These are phyloP conservation scores for Fraxinus latifolia DNA, from an alignment of 305 asterid genomes.

Conservation along the genomic window DNA sequence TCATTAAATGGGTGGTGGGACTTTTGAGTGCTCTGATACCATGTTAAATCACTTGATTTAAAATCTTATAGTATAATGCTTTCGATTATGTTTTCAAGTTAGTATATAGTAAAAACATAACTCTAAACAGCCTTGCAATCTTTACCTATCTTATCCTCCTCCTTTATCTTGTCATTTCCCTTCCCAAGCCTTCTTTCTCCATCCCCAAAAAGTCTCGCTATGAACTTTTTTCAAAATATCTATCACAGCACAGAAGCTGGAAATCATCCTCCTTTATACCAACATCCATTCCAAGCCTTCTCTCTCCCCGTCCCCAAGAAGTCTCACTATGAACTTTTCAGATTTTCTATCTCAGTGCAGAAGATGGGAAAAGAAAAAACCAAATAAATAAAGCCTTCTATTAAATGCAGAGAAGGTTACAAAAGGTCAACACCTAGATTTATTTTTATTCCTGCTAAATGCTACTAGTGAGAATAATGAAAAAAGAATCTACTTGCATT, in stretches of 20 bases:
- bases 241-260: not conserved
- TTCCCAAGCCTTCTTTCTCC: not conserved
- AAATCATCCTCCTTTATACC: not conserved
- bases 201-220: not conserved
- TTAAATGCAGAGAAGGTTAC: not conserved
- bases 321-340: not conserved
- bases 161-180: not conserved
- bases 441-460: not conserved
- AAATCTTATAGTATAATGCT: not conserved
- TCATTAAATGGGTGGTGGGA: not conserved
- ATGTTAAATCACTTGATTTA: not conserved
- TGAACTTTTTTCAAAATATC: not conserved
- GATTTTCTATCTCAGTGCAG: not conserved
- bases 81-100: constrained; percentile 5
- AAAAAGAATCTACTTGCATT: not conserved
- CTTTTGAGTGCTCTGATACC: not conserved
- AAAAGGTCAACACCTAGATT: not conserved
- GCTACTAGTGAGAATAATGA: not conserved
- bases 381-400: not conserved
- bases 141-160: not conserved
- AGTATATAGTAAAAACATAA: not conserved
- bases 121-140: constrained; percentile 3
- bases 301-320: not conserved
- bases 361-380: not conserved
- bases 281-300: not conserved